Evolutionary conservation across 805 yeast species (phyloP).

Genomic region (Saccharomyces paradoxus): DNA sequence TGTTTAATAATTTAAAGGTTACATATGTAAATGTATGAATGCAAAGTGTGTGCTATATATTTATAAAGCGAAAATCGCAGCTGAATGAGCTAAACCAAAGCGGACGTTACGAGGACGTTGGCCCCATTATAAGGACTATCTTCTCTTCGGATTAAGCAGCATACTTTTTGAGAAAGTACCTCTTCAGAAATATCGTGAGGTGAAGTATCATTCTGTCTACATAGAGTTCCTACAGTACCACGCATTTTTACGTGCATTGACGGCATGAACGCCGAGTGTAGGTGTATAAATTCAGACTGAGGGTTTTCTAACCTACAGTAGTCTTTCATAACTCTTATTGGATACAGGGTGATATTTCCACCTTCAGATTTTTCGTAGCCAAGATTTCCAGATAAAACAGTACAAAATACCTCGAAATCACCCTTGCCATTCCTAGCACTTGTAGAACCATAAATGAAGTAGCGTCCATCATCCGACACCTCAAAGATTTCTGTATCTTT

Average conservation of each 20-base stretch:
- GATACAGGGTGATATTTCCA: conserved; percentile 2
- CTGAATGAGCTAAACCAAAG: background rate
- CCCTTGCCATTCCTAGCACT: conserved; percentile 6
- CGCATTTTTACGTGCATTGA: background rate
- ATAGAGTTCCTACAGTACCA: background rate
- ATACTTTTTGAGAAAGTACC: background rate
- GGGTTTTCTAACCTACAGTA: background rate
- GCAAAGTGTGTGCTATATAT: background rate
- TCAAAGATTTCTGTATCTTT: conserved; percentile 14
- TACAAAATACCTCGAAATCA: conserved; percentile 19
- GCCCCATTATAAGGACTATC: background rate
- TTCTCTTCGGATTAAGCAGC: background rate
- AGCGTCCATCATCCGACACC: conserved; percentile 13
- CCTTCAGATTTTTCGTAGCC: conserved; percentile 1
- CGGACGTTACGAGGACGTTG: background rate
- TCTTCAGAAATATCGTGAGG: background rate
- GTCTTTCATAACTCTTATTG: conserved; percentile 4
- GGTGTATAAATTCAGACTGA: background rate
- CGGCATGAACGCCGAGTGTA: background rate
- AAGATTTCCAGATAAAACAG: conserved; percentile 9
- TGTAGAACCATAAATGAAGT: conserved; percentile 18
- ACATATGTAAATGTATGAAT: background rate
- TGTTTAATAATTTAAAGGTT: too few species aligned
- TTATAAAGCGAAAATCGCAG: background rate
- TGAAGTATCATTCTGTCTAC: background rate